Conservation (phyloP, 257 asterid species). For the Rehmannia glutinosa region DNA sequence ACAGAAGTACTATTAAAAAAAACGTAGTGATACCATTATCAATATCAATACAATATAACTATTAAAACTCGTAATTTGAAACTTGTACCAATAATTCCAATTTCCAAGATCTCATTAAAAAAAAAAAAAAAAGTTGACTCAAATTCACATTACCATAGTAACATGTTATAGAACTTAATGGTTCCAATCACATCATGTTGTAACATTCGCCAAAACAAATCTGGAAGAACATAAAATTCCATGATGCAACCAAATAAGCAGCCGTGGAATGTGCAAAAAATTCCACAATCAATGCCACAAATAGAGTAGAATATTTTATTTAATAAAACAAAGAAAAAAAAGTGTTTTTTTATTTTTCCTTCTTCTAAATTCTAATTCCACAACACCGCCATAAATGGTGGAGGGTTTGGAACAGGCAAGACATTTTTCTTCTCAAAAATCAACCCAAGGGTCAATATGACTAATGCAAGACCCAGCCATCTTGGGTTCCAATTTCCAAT, state of each 20-base stretch:
- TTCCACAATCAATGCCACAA: not conserved
- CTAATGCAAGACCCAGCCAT: not conserved
- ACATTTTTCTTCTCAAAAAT: not conserved
- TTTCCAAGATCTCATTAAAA: no score
- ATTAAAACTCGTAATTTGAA: not conserved
- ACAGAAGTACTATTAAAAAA: no score
- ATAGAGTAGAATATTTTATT: no score
- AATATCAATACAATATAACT: no score
- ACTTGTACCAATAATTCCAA: not conserved
- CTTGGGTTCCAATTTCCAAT: not conserved
- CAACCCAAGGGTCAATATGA: not conserved
- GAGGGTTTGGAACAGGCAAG: not conserved
- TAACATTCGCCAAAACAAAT: not conserved
- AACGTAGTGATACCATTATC: no score
- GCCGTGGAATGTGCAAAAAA: not conserved
- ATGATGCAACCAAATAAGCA: not conserved
- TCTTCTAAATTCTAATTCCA: not conserved
- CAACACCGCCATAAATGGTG: slow-evolving; percentile 5
- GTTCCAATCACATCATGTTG: not conserved
- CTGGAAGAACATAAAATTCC: not conserved
- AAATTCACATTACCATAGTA: not conserved
- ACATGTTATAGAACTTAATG: not conserved
- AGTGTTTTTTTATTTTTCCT: not conserved
- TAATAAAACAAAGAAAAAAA: no score
- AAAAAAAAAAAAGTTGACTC: not conserved